These are phyloP conservation scores for Nitzschia palea DNA, from an alignment of 108 stramenopile genomes.

Conservation along the genomic window DNA sequence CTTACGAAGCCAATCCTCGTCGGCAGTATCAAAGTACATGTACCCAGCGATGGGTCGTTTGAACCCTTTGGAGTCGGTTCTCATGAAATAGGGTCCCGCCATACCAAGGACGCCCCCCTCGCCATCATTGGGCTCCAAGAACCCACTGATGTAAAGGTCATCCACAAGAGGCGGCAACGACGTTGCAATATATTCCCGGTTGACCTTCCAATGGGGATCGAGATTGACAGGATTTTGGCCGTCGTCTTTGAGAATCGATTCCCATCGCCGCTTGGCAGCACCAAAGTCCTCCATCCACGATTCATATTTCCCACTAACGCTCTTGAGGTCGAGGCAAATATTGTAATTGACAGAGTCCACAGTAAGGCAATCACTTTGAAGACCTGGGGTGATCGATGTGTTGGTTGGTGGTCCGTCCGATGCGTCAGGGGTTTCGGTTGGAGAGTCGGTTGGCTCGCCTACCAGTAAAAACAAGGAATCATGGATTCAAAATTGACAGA, in stretches of 20 bases:
- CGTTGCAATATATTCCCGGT: not conserved
- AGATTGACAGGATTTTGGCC: not conserved
- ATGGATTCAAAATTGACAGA: too few species aligned
- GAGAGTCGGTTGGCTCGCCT: too few species aligned
- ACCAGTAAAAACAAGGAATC: too few species aligned
- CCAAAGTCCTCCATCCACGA: slow-evolving; percentile 1
- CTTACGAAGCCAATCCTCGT: not conserved
- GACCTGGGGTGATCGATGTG: not conserved
- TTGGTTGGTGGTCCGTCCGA: too few species aligned
- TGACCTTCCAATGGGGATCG: not conserved
- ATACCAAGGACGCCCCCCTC: not conserved
- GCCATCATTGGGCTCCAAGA: not conserved
- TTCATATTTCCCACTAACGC: not conserved
- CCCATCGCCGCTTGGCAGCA: not conserved
- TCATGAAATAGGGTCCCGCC: not conserved
- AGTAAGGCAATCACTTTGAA: slow-evolving; percentile 8
- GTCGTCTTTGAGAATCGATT: not conserved
- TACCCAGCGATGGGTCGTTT: not conserved
- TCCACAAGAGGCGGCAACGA: not conserved
- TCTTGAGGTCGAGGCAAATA: slow-evolving; percentile 24
- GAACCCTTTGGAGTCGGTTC: not conserved
- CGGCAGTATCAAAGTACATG: slow-evolving; percentile 1
- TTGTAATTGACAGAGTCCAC: slow-evolving; percentile 9
- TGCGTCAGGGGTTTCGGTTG: too few species aligned
- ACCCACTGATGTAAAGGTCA: not conserved